Conservation (phyloP, 1,139 yeast genomes). For the Pichia sp. region DNA sequence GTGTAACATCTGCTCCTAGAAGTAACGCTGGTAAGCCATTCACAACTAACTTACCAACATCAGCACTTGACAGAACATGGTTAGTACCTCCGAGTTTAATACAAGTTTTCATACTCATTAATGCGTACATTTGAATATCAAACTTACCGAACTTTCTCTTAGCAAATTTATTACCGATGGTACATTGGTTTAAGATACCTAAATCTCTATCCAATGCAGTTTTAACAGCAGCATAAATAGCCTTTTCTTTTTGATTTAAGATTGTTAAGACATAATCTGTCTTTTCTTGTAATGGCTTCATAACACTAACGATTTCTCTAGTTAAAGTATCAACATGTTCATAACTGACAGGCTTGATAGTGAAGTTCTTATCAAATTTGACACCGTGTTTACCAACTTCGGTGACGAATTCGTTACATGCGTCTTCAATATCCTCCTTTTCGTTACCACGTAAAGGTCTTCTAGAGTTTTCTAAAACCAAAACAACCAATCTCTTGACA, state of each 20-base stretch:
- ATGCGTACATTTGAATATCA: constrained; percentile 26
- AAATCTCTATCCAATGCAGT: constrained; percentile 24
- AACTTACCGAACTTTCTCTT: constrained; percentile 23
- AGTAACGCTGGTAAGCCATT: constrained; percentile 26
- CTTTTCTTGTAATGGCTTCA: constrained; percentile 17
- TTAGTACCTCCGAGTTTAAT: constrained; percentile 27
- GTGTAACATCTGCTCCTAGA: constrained; percentile 35
- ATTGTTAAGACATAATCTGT: constrained; percentile 22
- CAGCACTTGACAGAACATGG: constrained; percentile 21
- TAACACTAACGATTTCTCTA: constrained; percentile 14
- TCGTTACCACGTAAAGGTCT: constrained; percentile 20
- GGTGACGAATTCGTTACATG: constrained; percentile 18
- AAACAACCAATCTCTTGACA: constrained; percentile 19
- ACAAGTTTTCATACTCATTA: constrained; percentile 28
- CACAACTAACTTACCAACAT: constrained; percentile 18
- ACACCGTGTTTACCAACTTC: constrained; percentile 23
- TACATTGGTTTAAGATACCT: constrained; percentile 28
- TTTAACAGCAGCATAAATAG: constrained; percentile 24
- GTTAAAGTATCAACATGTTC: constrained; percentile 17
- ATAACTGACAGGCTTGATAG: constrained; percentile 15
- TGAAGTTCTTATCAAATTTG: constrained; percentile 14
- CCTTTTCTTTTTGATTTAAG: constrained; percentile 23
- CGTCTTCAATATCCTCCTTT: constrained; percentile 18
- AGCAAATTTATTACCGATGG: constrained; percentile 25
- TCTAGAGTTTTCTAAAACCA: constrained; percentile 20